Base-by-base conservation (phyloP, 129 eudicot species). In the Tanacetum coccineum region DNA sequence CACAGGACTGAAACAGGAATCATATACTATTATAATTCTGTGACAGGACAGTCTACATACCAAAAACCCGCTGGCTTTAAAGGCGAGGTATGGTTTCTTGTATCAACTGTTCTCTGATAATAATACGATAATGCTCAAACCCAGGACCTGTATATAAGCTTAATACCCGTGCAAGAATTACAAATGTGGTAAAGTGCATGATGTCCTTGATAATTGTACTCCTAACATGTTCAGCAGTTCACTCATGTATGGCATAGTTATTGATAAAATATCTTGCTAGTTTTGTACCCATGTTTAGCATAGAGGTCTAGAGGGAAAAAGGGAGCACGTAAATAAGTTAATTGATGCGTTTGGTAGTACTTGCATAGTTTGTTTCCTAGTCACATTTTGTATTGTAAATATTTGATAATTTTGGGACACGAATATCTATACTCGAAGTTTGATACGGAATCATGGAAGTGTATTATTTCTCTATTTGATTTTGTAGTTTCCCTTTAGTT, bases 41-140 rank as follows among this genome's bases (percentile, higher is more conserved):
- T 84, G 70, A 84, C 99, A 0, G 95, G 97, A 76, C 90, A 89
- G 74, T 94, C 99, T 54, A 94, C 99, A 3, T 94, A 94, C 67
- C 90, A 84, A 74, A 94, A 83, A 74, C 99, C 99, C 68, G 50
- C 78, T 61, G 92, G 85, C 5, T 94, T 84, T 73, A 87, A 75
- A 59, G 96, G 95, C 71, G 95, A 94, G 98, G 98, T 93, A 82
- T 39, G 6, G 30, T 42, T 36, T 58, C 32, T 63, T 6, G 18
- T 52, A 30, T 42, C 47, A 40, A 61, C 50, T 73, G 45, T 65
- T 61, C 59, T 68, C 18, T 61, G 65, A 59, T 61, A 62, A 59
- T 67, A 42, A 17, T 55, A 44, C 14, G 13, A 59, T 59, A 59
- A 18, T 47, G 15, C 3, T 62, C 2, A 36, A 71, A 59, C 21